phyloP scores from a whole-genome alignment of 2,329 filamentous ascomycete genomes.

The Tolypocladium endophyticum region DNA sequence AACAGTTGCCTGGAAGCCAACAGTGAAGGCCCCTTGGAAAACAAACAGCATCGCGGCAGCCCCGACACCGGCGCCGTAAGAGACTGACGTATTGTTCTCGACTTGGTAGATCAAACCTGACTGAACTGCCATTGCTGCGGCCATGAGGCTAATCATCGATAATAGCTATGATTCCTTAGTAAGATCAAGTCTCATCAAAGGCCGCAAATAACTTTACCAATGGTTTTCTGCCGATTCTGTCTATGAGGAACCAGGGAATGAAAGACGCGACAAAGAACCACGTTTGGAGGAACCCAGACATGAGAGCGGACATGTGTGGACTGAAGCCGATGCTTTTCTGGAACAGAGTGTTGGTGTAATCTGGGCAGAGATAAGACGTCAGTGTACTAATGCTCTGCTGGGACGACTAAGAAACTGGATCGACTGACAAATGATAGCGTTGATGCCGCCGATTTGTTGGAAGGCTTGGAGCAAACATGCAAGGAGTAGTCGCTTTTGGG shows the following conservation, averaged over 20 bases:
- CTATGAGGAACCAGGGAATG: constrained; percentile 36
- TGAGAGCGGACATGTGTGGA: constrained; percentile 33
- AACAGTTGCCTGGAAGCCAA: constrained; percentile 25
- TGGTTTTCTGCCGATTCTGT: constrained; percentile 33
- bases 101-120: constrained; percentile 29
- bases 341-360: constrained; percentile 36
- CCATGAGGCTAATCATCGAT: constrained; percentile 29
- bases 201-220: constrained; percentile 11
- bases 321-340: constrained; percentile 30
- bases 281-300: constrained; percentile 41
- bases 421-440: constrained; percentile 31
- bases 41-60: constrained; percentile 30
- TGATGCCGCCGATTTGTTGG: constrained; percentile 39
- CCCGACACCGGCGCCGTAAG: constrained; percentile 22
- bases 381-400: not conserved
- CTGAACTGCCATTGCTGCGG: constrained; percentile 28
- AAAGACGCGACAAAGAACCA: constrained; percentile 29
- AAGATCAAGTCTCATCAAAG: not conserved
- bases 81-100: constrained; percentile 19
- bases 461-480: constrained; percentile 18
- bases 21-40: constrained; percentile 27
- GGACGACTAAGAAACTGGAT: not conserved
- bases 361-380: constrained; percentile 3
- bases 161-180: constrained; percentile 14
- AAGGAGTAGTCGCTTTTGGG: constrained; percentile 18